These are phyloP conservation scores for Plantago ovata DNA, from an alignment of 257 asterid species.

Conservation along the genomic window DNA sequence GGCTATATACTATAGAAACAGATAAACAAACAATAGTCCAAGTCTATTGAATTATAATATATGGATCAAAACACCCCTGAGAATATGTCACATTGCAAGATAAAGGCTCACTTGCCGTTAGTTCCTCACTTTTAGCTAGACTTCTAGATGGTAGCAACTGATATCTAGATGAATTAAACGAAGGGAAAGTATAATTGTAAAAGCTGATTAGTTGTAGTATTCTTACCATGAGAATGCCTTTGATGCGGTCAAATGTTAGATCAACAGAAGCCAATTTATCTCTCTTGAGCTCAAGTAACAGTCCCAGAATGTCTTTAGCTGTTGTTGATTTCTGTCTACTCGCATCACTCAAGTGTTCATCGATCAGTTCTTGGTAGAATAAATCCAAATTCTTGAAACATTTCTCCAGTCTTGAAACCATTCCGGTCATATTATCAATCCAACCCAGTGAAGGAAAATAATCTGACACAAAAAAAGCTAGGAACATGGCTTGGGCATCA, in stretches of 20 bases:
- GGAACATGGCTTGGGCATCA: background rate
- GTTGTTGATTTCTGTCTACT: background rate
- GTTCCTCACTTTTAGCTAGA: too few species aligned
- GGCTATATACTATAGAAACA: too few species aligned
- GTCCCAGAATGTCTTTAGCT: background rate
- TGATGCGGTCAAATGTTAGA: background rate
- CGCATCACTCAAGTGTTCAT: background rate
- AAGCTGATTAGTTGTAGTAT: too few species aligned
- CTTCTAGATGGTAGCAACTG: too few species aligned
- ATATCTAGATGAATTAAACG: background rate
- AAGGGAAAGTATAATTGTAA: too few species aligned
- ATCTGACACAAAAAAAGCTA: background rate
- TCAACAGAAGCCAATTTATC: background rate
- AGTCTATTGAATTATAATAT: too few species aligned
- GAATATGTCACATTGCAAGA: too few species aligned
- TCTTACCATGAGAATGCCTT: background rate
- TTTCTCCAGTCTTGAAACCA: background rate
- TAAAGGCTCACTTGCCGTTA: too few species aligned
- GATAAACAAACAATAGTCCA: too few species aligned
- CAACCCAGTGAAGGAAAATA: background rate
- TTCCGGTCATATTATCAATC: background rate
- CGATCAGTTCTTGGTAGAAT: background rate
- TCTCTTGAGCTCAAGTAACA: background rate
- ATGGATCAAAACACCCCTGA: too few species aligned
- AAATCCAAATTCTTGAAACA: background rate